Evolutionary conservation across 371 early-diverging fungal species (phyloP).

Genomic region (Circinella umbellata): DNA sequence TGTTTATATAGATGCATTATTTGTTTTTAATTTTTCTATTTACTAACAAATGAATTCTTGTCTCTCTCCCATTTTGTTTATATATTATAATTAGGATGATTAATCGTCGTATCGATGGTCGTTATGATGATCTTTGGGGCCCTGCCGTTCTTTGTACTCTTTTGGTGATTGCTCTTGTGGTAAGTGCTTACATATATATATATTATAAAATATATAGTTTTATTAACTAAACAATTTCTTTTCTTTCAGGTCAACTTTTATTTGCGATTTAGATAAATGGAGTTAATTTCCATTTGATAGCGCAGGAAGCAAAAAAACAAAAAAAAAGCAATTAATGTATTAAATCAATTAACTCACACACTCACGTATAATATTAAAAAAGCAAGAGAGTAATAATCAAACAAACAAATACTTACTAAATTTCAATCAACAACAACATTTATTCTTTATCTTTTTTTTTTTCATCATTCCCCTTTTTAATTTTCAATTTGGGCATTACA

Average conservation of each 20-base stretch:
- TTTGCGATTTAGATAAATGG: constrained; percentile 24
- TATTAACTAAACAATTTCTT: not conserved
- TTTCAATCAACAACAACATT: too few relatives aligned
- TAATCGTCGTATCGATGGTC: constrained; percentile 63
- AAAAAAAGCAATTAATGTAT: too few relatives aligned
- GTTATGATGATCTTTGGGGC: constrained; percentile 70
- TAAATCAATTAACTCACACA: too few relatives aligned
- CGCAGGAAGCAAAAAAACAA: not conserved
- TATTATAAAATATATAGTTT: not conserved
- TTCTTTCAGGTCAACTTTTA: constrained; percentile 27
- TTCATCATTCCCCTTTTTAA: too few relatives aligned
- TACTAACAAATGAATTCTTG: too few relatives aligned
- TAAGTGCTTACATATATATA: constrained; percentile 26
- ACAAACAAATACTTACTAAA: too few relatives aligned
- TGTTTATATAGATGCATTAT: not conserved
- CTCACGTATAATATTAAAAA: too few relatives aligned
- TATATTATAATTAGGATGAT: constrained; percentile 52
- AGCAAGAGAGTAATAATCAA: too few relatives aligned
- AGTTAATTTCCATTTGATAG: not conserved
- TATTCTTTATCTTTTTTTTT: too few relatives aligned
- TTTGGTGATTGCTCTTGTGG: constrained; percentile 68
- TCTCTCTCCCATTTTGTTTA: constrained; percentile 21
- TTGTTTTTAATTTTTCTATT: too few relatives aligned
- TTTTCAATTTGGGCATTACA: too few relatives aligned
- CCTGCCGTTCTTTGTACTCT: constrained; percentile 89